Percentiles rank a stretch among this genome's conserved stretches.
Evolutionary conservation across 345 rosid species (phyloP).

Genomic region (Eucalyptus albens): DNA sequence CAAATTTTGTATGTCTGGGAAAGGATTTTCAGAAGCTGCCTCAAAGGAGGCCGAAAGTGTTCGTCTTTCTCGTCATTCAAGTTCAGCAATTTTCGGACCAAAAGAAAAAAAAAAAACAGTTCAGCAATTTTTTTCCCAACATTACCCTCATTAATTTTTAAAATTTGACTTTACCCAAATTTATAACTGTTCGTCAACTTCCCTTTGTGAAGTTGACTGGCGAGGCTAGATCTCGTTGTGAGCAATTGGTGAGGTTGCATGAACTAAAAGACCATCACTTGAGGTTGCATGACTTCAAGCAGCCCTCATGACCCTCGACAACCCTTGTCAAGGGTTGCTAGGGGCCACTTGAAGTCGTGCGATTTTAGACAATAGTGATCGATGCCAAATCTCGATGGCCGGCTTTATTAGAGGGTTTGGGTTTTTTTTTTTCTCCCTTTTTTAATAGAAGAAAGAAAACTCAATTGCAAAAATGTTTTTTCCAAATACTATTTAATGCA

Average conservation of each 20-base stretch:
- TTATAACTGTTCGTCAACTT: fast-evolving
- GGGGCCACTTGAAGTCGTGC: neutral
- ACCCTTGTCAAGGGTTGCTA: fast-evolving
- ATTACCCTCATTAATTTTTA: fast-evolving
- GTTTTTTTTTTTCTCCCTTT: too few relatives aligned
- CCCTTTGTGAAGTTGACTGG: fast-evolving
- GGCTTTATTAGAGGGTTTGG: too few relatives aligned
- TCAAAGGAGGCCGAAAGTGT: neutral
- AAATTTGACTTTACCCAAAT: neutral
- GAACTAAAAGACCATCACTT: too few relatives aligned
- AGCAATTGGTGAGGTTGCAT: fast-evolving
- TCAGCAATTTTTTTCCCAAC: fast-evolving
- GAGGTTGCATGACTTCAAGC: fast-evolving
- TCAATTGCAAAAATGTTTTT: neutral
- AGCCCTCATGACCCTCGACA: fast-evolving
- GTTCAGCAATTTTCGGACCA: neutral
- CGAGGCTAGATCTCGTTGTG: neutral
- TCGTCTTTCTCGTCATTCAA: neutral
- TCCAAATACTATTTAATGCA: neutral
- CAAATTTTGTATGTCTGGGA: neutral
- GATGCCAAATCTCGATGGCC: too few relatives aligned
- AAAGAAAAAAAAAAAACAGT: too few relatives aligned
- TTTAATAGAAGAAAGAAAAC: neutral
- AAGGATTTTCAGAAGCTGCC: neutral
- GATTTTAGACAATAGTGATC: too few relatives aligned